Evolutionary conservation across 2,329 filamentous ascomycete species (phyloP).

Genomic region (Stagonosporopsis chrysanthemi): DNA sequence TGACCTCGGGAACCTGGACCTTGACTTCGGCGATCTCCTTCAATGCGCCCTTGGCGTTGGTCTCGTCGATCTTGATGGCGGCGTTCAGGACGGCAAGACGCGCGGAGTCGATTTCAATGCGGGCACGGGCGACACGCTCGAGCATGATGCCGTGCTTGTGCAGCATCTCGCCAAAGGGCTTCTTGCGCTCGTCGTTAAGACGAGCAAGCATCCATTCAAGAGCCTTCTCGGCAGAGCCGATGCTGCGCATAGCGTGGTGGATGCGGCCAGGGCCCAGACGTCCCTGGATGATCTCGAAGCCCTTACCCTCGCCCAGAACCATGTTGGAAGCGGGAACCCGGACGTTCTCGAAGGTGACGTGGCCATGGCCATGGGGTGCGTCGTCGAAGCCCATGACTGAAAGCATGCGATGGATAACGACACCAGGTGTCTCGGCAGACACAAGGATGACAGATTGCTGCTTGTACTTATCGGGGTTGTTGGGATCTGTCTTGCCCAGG

Average conservation of each 20-base stretch:
- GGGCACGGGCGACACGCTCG: slow-evolving; percentile 90
- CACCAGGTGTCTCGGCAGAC: slow-evolving; percentile 78
- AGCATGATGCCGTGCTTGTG: slow-evolving; percentile 92
- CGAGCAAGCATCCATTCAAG: slow-evolving; percentile 95
- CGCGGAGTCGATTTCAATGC: slow-evolving; percentile 92
- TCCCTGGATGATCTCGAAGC: slow-evolving; percentile 98
- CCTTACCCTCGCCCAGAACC: slow-evolving; percentile 89
- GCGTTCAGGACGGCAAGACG: slow-evolving; percentile 92
- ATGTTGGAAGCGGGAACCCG: slow-evolving; percentile 84
- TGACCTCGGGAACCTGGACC: slow-evolving; percentile 83
- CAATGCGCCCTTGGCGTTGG: slow-evolving; percentile 85
- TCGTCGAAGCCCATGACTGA: slow-evolving; percentile 96
- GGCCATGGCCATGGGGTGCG: slow-evolving; percentile 96
- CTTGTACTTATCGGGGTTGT: slow-evolving; percentile 78
- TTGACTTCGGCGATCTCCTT: slow-evolving; percentile 97
- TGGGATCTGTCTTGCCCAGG: slow-evolving; percentile 89
- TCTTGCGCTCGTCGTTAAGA: slow-evolving; percentile 90
- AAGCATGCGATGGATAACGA: slow-evolving; percentile 94
- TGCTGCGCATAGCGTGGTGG: slow-evolving; percentile 95
- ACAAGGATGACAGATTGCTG: slow-evolving; percentile 96
- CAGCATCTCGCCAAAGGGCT: slow-evolving; percentile 87
- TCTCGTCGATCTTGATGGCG: slow-evolving; percentile 90
- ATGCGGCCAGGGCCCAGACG: slow-evolving; percentile 95
- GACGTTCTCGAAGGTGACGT: slow-evolving; percentile 88
- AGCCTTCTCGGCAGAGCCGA: slow-evolving; percentile 88